Percentiles rank a stretch among this genome's conserved stretches.
Evolutionary conservation across 2,329 filamentous ascomycete genomes (phyloP).

Genomic region (Fusarium musae): DNA sequence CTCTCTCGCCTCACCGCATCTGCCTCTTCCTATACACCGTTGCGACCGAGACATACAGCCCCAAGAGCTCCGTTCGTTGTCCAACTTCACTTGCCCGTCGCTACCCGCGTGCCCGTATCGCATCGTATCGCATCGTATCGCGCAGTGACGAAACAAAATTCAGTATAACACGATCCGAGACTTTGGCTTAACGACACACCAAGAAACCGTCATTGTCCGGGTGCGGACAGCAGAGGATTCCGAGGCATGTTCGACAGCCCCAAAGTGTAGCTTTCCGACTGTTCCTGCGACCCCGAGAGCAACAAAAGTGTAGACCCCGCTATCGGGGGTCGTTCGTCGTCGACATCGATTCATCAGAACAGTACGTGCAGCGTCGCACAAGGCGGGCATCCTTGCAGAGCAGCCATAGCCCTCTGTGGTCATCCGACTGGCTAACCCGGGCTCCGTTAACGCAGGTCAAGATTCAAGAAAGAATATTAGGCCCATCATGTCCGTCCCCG

Average conservation of each 20-base stretch:
- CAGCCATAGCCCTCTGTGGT: slow-evolving; percentile 36
- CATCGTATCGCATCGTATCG: slow-evolving; percentile 26
- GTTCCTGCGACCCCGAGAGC: slow-evolving; percentile 43
- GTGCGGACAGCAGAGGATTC: slow-evolving; percentile 48
- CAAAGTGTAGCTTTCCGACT: slow-evolving; percentile 49
- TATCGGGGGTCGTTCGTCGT: slow-evolving; percentile 46
- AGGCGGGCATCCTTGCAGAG: slow-evolving; percentile 41
- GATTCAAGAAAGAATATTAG: slow-evolving; percentile 50
- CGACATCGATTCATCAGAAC: slow-evolving; percentile 48
- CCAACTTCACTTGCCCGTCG: slow-evolving; percentile 38
- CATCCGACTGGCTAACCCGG: slow-evolving; percentile 37
- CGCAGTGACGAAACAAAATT: slow-evolving; percentile 29
- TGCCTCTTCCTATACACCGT: slow-evolving; percentile 30
- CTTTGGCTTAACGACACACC: slow-evolving; percentile 35
- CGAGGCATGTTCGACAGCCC: slow-evolving; percentile 53
- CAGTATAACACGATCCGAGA: slow-evolving; percentile 26
- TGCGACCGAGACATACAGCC: slow-evolving; percentile 48
- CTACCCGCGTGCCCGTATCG: slow-evolving; percentile 35
- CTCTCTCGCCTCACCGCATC: slow-evolving; percentile 38
- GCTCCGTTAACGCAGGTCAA: slow-evolving; percentile 36
- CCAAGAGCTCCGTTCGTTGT: slow-evolving; percentile 36
- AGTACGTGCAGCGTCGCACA: slow-evolving; percentile 56
- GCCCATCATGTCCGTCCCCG: slow-evolving; percentile 66
- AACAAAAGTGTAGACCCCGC: slow-evolving; percentile 37
- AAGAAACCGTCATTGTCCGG: slow-evolving; percentile 43